Percentiles rank a stretch among this genome's conserved stretches.
Conservation (phyloP, 352 stramenopile genomes). For the Peronospora farinosa region DNA sequence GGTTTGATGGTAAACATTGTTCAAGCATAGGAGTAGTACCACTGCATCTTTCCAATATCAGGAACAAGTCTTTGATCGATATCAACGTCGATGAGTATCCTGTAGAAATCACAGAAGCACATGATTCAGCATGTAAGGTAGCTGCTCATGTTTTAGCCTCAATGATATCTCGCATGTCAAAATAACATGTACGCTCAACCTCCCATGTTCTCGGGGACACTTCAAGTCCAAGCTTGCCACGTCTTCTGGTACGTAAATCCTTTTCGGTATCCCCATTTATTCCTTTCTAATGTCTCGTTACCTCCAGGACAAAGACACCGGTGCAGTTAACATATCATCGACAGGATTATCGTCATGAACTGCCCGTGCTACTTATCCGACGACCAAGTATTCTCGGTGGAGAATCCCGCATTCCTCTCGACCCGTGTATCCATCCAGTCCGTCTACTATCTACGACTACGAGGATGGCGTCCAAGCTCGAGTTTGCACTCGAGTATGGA, state of each 20-base stretch:
- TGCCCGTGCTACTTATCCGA: conserved; percentile 28
- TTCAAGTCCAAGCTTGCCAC: conserved; percentile 25
- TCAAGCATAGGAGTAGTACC: conserved; percentile 1
- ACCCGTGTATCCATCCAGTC: conserved; percentile 31
- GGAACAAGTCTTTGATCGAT: conserved; percentile 8
- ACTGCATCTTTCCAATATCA: conserved; percentile 17
- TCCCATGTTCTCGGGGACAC: conserved; percentile 23
- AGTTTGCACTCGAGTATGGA: conserved; percentile 29
- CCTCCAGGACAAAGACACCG: conserved; percentile 22
- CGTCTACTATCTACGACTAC: conserved; percentile 14
- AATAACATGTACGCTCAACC: conserved; percentile 22
- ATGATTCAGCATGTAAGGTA: conserved; percentile 12
- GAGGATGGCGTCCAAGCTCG: conserved; percentile 18
- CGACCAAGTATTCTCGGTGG: conserved; percentile 17
- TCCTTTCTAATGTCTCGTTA: conserved; percentile 2
- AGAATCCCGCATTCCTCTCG: conserved; percentile 26
- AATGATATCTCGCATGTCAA: neutral
- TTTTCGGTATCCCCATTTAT: neutral
- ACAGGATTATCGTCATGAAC: conserved; percentile 24
- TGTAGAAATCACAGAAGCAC: conserved; percentile 17
- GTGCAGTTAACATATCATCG: conserved; percentile 26
- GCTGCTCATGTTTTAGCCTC: neutral
- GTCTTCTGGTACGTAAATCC: conserved; percentile 22
- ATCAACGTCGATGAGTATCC: conserved; percentile 15
- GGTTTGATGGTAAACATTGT: neutral